Evolutionary conservation across 768 basidiomycete genomes (phyloP).

Genomic region (Melanogaster broomeanus): DNA sequence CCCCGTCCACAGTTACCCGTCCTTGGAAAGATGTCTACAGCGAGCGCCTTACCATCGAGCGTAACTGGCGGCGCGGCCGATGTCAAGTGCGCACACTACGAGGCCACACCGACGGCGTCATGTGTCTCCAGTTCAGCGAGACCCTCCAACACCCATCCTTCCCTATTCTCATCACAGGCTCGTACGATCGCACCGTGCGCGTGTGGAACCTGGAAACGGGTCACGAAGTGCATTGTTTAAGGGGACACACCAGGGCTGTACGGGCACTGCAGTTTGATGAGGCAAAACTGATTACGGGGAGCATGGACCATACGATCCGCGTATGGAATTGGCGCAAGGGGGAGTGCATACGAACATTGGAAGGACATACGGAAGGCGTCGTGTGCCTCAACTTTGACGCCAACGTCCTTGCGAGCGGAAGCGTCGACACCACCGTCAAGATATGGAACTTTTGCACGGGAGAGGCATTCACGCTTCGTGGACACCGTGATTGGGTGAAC

Average conservation of each 20-base stretch:
- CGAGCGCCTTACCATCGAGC: slow-evolving; percentile 93
- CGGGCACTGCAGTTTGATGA: slow-evolving; percentile 95
- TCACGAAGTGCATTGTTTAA: slow-evolving; percentile 75
- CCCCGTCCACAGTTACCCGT: slow-evolving; percentile 52
- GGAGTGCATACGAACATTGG: slow-evolving; percentile 81
- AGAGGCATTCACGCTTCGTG: slow-evolving; percentile 88
- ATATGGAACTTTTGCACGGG: slow-evolving; percentile 93
- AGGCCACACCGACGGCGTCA: slow-evolving; percentile 94
- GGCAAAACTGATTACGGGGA: slow-evolving; percentile 91
- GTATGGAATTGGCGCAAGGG: slow-evolving; percentile 97
- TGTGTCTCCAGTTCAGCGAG: slow-evolving; percentile 96
- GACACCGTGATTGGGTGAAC: slow-evolving; percentile 97
- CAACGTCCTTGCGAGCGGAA: slow-evolving; percentile 89
- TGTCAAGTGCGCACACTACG: slow-evolving; percentile 82
- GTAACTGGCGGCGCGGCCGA: slow-evolving; percentile 95
- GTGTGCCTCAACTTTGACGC: slow-evolving; percentile 90
- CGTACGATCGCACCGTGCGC: slow-evolving; percentile 91
- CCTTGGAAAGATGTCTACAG: slow-evolving; percentile 99
- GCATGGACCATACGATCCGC: slow-evolving; percentile 93
- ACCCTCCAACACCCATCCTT: slow-evolving; percentile 79
- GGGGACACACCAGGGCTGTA: slow-evolving; percentile 91
- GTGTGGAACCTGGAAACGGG: slow-evolving; percentile 98
- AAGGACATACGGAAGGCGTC: slow-evolving; percentile 90
- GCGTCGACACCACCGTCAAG: slow-evolving; percentile 92
- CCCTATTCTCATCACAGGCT: slow-evolving; percentile 96